These are phyloP conservation scores for Oenanthe sinensis DNA, from an alignment of 129 eudicot genomes.

Conservation along the genomic window DNA sequence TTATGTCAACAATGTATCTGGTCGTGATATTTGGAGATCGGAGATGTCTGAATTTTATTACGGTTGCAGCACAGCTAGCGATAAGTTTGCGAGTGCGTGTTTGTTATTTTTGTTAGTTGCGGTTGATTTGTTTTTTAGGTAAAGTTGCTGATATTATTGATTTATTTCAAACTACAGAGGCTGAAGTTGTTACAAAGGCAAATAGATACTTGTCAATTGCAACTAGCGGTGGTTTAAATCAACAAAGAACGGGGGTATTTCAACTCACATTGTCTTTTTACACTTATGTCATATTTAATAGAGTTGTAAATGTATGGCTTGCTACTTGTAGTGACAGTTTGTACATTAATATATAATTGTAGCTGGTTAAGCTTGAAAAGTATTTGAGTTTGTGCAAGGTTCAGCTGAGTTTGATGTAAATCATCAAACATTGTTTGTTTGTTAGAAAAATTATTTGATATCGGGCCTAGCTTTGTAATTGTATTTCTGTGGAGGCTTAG, in stretches of 20 bases:
- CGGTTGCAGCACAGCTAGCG: conserved; percentile 82
- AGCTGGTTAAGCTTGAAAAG: background rate
- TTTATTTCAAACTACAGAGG: conserved; percentile 38
- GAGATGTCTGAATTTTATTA: conserved; percentile 42
- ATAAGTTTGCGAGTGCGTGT: conserved; percentile 63
- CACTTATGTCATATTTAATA: background rate
- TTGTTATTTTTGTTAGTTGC: background rate
- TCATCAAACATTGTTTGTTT: background rate
- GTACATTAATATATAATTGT: background rate
- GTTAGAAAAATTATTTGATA: background rate
- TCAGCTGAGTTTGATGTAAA: background rate
- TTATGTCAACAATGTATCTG: conserved; percentile 41
- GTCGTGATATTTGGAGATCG: conserved; percentile 63
- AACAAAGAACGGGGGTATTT: conserved; percentile 90
- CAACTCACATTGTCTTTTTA: background rate
- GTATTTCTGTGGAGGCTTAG: too few relatives aligned
- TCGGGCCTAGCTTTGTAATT: background rate
- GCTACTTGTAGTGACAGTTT: too few relatives aligned
- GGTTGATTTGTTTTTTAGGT: conserved; percentile 1
- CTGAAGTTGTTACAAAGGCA: conserved; percentile 39
- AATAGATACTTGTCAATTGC: conserved; percentile 74
- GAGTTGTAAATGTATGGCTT: background rate
- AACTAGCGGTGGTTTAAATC: conserved; percentile 92
- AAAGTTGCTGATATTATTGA: background rate
- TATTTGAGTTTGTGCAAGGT: background rate